phyloP scores from a whole-genome alignment of 1,284 basidiomycete species.

The Austroboletus niveus region DNA sequence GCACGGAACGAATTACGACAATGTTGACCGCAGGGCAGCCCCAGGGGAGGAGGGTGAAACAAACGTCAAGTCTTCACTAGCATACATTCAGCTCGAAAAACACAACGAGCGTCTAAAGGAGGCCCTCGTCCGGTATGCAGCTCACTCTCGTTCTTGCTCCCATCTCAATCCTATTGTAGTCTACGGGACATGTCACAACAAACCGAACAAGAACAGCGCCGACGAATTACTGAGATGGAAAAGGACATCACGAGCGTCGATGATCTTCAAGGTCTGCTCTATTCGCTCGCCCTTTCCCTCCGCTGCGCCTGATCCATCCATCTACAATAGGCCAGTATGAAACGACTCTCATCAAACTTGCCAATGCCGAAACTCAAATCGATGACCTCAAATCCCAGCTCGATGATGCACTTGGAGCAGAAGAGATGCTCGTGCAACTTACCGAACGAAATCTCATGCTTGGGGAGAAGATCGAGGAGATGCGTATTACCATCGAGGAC shows the following conservation, averaged over 20 bases:
- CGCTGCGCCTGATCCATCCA: constrained; percentile 10
- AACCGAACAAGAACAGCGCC: constrained; percentile 82
- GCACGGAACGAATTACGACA: constrained; percentile 3
- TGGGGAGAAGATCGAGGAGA: constrained; percentile 96
- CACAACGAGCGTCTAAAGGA: constrained; percentile 96
- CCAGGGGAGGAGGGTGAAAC: constrained; percentile 41
- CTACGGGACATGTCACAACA: constrained; percentile 88
- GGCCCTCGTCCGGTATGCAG: constrained; percentile 75
- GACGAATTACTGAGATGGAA: constrained; percentile 85
- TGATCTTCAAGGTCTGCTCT: constrained; percentile 61
- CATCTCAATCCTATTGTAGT: constrained; percentile 37
- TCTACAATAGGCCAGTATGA: constrained; percentile 69
- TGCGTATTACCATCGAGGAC: constrained; percentile 93
- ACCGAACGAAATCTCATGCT: constrained; percentile 93
- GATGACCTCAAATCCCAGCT: constrained; percentile 94
- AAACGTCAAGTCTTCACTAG: constrained; percentile 63
- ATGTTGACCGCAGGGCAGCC: constrained; percentile 19
- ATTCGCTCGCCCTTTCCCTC: neutral
- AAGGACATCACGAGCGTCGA: constrained; percentile 75
- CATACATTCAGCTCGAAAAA: constrained; percentile 91
- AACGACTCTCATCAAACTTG: constrained; percentile 72
- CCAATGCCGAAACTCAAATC: constrained; percentile 86
- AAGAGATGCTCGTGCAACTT: constrained; percentile 94
- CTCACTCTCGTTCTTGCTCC: neutral
- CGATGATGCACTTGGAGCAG: constrained; percentile 92